These are phyloP conservation scores for Adiantum capillusveneris DNA, from an alignment of 75 land plant species.

Conservation along the genomic window DNA sequence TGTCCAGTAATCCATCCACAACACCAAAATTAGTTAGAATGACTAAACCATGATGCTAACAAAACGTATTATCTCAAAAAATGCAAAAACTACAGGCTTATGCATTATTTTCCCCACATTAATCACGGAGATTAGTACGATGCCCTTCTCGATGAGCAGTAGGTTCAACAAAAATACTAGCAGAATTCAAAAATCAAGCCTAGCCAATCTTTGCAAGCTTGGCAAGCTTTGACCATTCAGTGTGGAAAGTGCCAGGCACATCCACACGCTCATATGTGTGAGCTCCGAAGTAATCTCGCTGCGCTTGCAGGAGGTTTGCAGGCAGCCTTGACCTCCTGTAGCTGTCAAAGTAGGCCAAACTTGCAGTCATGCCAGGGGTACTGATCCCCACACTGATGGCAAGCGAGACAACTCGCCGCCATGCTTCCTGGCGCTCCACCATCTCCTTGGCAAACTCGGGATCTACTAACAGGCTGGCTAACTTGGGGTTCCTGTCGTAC, in stretches of 20 bases:
- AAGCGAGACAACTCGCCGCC: conserved; percentile 46
- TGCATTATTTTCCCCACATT: too few relatives aligned
- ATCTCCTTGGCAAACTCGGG: conserved; percentile 66
- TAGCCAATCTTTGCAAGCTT: conserved; percentile 10
- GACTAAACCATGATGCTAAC: too few relatives aligned
- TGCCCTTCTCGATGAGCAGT: too few relatives aligned
- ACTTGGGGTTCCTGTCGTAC: conserved; percentile 47
- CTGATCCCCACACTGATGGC: conserved; percentile 54
- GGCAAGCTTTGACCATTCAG: conserved; percentile 59
- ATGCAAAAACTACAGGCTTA: too few relatives aligned
- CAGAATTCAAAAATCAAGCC: too few relatives aligned
- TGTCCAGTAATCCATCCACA: too few relatives aligned
- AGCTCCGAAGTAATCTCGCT: too few relatives aligned
- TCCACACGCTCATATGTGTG: conserved; percentile 57
- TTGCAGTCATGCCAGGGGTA: conserved; percentile 58
- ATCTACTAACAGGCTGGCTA: conserved; percentile 50
- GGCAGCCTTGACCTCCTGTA: conserved; percentile 52
- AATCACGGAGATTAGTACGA: too few relatives aligned
- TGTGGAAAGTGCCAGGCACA: conserved; percentile 41
- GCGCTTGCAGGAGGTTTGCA: conserved; percentile 56
- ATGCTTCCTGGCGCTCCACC: conserved; percentile 50
- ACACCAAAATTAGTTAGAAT: too few relatives aligned
- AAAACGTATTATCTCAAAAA: too few relatives aligned
- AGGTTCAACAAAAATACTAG: too few relatives aligned
- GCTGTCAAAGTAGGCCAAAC: conserved; percentile 54